phyloP scores from a whole-genome alignment of 1,284 basidiomycete species.

The Peniophora sp. region DNA sequence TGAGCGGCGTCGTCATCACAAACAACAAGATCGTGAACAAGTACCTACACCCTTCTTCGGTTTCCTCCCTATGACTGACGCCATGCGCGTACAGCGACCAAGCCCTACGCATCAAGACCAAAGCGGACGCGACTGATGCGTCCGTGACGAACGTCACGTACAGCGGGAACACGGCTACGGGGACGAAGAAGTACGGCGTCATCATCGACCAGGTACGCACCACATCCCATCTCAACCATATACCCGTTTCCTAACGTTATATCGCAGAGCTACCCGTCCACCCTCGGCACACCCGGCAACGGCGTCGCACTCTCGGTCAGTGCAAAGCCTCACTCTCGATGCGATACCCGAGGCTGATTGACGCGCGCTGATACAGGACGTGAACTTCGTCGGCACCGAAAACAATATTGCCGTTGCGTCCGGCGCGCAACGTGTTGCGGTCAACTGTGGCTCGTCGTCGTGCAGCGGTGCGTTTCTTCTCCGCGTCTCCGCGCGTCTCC shows the following conservation, averaged over 20 bases:
- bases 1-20: constrained; percentile 38
- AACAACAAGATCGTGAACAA: constrained; percentile 34
- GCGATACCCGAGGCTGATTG: too few species aligned
- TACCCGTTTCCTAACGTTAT: background rate
- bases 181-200: constrained; percentile 25
- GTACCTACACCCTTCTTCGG: constrained; percentile 9
- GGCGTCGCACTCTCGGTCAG: constrained; percentile 22
- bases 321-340: background rate
- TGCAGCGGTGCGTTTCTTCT: constrained; percentile 20
- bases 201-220: constrained; percentile 29
- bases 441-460: constrained; percentile 22
- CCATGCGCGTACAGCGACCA: constrained; percentile 21
- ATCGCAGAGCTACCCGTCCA: constrained; percentile 27
- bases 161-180: constrained; percentile 21
- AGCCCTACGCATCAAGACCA: constrained; percentile 33
- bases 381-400: constrained; percentile 21
- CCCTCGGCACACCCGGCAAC: constrained; percentile 27
- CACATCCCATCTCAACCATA: background rate
- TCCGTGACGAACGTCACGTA: constrained; percentile 30
- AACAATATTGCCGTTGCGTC: constrained; percentile 19
- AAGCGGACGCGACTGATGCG: constrained; percentile 23
- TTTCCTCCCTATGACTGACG: background rate
- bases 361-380: constrained; percentile 11
- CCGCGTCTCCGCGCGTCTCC: background rate
- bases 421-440: constrained; percentile 20